These are phyloP conservation scores for Kickxella alabastrina DNA, from an alignment of 192 early-diverging fungal species.

Conservation along the genomic window DNA sequence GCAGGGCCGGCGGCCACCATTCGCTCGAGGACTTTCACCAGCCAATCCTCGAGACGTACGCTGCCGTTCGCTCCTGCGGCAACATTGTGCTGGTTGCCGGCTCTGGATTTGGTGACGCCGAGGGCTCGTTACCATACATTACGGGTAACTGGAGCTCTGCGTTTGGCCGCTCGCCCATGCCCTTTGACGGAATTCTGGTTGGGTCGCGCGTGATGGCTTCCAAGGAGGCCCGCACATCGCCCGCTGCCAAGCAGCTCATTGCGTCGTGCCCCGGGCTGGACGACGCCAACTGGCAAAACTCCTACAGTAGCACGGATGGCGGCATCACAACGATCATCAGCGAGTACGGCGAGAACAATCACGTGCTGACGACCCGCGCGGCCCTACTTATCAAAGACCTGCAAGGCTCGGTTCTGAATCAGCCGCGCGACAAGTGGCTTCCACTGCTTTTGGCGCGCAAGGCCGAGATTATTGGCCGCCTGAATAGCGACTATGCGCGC, in stretches of 20 bases:
- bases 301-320: conserved; percentile 70
- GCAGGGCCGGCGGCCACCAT: conserved; percentile 89
- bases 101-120: conserved; percentile 84
- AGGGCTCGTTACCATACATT: conserved; percentile 83
- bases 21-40: conserved; percentile 86
- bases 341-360: conserved; percentile 91
- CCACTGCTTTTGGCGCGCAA: conserved; percentile 63
- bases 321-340: conserved; percentile 84
- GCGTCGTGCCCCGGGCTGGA: conserved; percentile 74
- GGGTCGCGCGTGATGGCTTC: conserved; percentile 97
- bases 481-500: conserved; percentile 87
- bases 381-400: conserved; percentile 75
- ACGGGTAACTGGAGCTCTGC: conserved; percentile 86
- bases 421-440: conserved; percentile 78
- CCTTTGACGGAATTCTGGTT: conserved; percentile 90
- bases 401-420: conserved; percentile 71
- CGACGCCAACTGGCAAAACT: conserved; percentile 80
- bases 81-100: conserved; percentile 89
- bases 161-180: conserved; percentile 87
- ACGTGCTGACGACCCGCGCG: conserved; percentile 85
- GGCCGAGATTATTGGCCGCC: conserved; percentile 83
- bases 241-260: conserved; percentile 81
- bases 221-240: conserved; percentile 77
- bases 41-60: conserved; percentile 78
- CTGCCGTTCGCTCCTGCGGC: conserved; percentile 62